Percentiles rank a stretch among this genome's conserved stretches.
These are phyloP conservation scores for Phragmites australis DNA, from an alignment of 176 grass and related monocot genomes.

Conservation along the genomic window DNA sequence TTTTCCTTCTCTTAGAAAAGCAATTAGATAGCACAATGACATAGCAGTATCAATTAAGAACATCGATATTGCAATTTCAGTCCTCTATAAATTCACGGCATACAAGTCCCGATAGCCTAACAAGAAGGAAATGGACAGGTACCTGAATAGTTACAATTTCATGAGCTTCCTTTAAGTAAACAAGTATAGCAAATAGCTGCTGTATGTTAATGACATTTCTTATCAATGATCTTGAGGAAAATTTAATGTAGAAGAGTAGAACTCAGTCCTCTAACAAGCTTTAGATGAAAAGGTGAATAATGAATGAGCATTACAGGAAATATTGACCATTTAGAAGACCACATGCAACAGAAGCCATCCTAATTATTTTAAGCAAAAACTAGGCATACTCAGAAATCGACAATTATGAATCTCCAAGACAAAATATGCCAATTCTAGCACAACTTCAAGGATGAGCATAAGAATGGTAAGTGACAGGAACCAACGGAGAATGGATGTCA, in stretches of 20 bases:
- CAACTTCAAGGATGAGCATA: slow-evolving; percentile 12
- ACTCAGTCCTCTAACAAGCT: background rate
- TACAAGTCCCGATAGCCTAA: slow-evolving; percentile 10
- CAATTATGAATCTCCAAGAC: slow-evolving; percentile 16
- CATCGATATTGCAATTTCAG: slow-evolving; percentile 8
- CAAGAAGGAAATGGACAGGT: background rate
- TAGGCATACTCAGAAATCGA: background rate
- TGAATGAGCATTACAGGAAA: background rate
- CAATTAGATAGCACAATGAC: background rate
- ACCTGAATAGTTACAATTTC: slow-evolving; percentile 3
- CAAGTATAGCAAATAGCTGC: background rate
- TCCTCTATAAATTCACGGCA: slow-evolving; percentile 16
- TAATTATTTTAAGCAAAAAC: slow-evolving; percentile 15
- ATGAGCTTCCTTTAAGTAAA: slow-evolving; percentile 10
- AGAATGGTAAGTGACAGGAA: background rate
- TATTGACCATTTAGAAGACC: background rate
- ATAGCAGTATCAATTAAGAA: slow-evolving; percentile 10
- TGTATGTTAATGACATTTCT: background rate
- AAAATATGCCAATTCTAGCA: slow-evolving; percentile 7
- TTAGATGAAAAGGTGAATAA: background rate
- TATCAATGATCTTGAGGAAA: background rate
- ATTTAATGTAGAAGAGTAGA: background rate
- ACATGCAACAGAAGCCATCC: background rate
- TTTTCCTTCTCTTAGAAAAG: slow-evolving; percentile 25
- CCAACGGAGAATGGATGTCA: background rate